These are phyloP conservation scores for Lentithecium fluviatile DNA, from an alignment of 495 filamentous ascomycete genomes.

Conservation along the genomic window DNA sequence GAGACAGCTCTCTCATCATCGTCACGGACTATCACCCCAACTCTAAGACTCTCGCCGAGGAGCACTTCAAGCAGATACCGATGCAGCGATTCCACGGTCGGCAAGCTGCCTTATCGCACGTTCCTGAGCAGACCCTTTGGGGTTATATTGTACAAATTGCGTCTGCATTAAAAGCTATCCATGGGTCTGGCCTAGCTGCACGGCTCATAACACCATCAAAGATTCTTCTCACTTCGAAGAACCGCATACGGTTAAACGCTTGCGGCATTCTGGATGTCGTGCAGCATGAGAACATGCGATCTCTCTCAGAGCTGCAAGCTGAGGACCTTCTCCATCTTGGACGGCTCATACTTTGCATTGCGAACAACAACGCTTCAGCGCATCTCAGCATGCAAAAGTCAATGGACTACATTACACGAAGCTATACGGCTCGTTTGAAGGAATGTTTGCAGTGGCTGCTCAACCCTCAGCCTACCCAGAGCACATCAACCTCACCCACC, in stretches of 20 bases:
- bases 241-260: constrained; percentile 82
- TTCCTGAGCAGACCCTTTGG: constrained; percentile 83
- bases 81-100: constrained; percentile 53
- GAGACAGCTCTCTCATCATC: constrained; percentile 91
- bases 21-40: constrained; percentile 91
- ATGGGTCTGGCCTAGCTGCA: constrained; percentile 76
- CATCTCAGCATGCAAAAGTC: constrained; percentile 58
- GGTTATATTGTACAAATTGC: constrained; percentile 88
- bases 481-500: constrained; percentile 38
- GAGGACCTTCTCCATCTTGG: constrained; percentile 88
- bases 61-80: constrained; percentile 60
- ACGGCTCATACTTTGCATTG: constrained; percentile 74
- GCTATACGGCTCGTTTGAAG: constrained; percentile 70
- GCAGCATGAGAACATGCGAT: constrained; percentile 64
- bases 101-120: constrained; percentile 46
- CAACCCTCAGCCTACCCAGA: constrained; percentile 39
- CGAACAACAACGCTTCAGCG: constrained; percentile 59
- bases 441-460: constrained; percentile 77
- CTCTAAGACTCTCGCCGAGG: constrained; percentile 84
- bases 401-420: constrained; percentile 68
- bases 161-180: constrained; percentile 83
- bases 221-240: constrained; percentile 76
- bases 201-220: constrained; percentile 81
- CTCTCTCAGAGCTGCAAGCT: constrained; percentile 73
- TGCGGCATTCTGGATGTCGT: constrained; percentile 87